Base-by-base conservation (phyloP, 2,329 filamentous ascomycete species). In the Botrytis galanthina region DNA sequence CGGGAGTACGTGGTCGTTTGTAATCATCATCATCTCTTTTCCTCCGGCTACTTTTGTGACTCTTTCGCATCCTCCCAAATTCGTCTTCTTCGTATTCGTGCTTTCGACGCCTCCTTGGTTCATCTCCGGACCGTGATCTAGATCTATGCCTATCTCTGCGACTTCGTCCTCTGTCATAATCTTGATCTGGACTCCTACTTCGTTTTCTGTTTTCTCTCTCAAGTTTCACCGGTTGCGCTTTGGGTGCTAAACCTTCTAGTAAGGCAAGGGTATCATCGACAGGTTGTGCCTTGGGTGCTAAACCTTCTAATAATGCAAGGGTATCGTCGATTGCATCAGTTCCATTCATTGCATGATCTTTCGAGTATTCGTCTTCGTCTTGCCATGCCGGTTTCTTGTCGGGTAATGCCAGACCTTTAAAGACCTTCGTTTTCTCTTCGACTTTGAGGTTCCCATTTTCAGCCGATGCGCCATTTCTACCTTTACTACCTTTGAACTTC, bases 221-320 rank as follows among this genome's bases (percentile, higher is more conserved):
- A 64, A 80, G 76, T 54, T 81, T 80, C 75, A 82, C 75, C 32
- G 75, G 77, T 73, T 81, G 85, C 68, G 85, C 84, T 79, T 92
- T 94, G 12, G 89, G 88, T 75, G 94, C 94, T 57, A 98, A 84
- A 0, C 91, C 92, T 82, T 98, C 96, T n/a, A 99, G 83, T 79
- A 97, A 87, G 0, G 95, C 95, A 78, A 99, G 90, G 0, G 96
- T 97, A 82, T 99, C 95, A 80, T 98, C 96, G 80, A 82, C 75
- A 35, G 75, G 77, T 72, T 81, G 85, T 68, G 85, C 84, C 79
- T 92, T 94, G 10, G 89, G 88, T 75, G 94, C 94, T 57, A 98
- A 84, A 0, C 91, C 92, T 82, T 98, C 96, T n/a, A 99, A 83
- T 79, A 97, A 87, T 0, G 95, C 95, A 78, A 99, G 90, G 0